Percentiles rank a stretch among this genome's conserved stretches.
These are phyloP conservation scores for Pelargonium citronellum DNA, from an alignment of 441 rosid genomes.

Conservation along the genomic window DNA sequence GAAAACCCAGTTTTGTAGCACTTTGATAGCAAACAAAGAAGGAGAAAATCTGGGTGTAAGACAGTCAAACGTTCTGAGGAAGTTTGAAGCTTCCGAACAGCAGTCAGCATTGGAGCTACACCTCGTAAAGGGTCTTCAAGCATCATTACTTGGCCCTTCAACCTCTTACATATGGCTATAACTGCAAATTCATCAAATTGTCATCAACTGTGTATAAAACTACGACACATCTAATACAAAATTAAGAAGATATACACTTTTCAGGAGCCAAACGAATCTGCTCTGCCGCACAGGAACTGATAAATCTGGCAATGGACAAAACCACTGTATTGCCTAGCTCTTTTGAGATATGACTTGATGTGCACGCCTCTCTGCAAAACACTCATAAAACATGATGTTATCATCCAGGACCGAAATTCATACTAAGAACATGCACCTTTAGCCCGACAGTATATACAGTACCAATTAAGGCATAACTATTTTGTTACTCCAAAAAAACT, in stretches of 20 bases:
- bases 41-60: conserved; percentile 88
- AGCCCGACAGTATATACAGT: neutral
- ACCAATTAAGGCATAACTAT: neutral
- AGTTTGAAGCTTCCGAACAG: conserved; percentile 63
- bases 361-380: conserved; percentile 58
- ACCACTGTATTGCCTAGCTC: conserved; percentile 45
- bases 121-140: conserved; percentile 68
- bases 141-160: conserved; percentile 66
- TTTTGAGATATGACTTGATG: conserved; percentile 42
- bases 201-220: conserved; percentile 9
- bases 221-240: conserved; percentile 1
- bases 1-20: conserved; percentile 72
- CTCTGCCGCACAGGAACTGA: conserved; percentile 50
- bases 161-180: conserved; percentile 63
- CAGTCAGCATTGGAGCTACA: conserved; percentile 61
- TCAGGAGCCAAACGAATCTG: conserved; percentile 75
- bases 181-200: conserved; percentile 40
- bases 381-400: neutral
- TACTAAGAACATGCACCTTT: neutral
- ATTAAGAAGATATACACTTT: conserved; percentile 46
- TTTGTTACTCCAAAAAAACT: neutral
- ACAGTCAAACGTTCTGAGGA: conserved; percentile 71
- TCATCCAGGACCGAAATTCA: neutral
- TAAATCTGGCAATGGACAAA: conserved; percentile 48
- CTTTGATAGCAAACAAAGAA: conserved; percentile 69